Percentiles rank a stretch among this genome's conserved stretches.
Evolutionary conservation across 208 protist genomes (phyloP).

Genomic region (Leishmania tarentolae): DNA sequence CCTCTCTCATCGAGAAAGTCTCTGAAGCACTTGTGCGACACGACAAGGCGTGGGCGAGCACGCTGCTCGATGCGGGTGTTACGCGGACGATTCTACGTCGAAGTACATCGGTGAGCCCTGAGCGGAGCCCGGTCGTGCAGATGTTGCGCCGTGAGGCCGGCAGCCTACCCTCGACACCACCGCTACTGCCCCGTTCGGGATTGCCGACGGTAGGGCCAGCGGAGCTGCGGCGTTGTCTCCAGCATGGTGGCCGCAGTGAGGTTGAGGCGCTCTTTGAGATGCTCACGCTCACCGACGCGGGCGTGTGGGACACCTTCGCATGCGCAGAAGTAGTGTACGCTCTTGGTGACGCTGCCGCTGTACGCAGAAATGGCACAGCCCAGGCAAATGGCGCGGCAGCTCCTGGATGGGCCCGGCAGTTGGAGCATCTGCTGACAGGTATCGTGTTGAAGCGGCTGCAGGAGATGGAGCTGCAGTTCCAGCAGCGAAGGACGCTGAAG

Average conservation of each 20-base stretch:
- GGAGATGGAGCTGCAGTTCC: constrained; percentile 11
- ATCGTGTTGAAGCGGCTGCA: constrained; percentile 28
- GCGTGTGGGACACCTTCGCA: constrained; percentile 11
- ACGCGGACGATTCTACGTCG: constrained; percentile 39
- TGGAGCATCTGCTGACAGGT: constrained; percentile 16
- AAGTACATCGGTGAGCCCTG: constrained; percentile 3
- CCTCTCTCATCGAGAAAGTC: constrained; percentile 37
- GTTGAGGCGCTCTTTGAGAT: constrained; percentile 14
- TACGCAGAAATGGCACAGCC: neutral
- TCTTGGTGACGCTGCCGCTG: neutral
- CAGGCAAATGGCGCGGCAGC: neutral
- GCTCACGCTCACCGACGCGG: neutral
- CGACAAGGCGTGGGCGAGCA: constrained; percentile 49
- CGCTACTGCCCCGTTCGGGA: constrained; percentile 15
- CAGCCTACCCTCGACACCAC: constrained; percentile 23
- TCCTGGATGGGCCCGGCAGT: constrained; percentile 12
- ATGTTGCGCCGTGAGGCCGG: constrained; percentile 21
- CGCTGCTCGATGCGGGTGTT: constrained; percentile 63
- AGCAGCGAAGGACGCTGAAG: constrained; percentile 13
- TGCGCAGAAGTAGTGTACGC: constrained; percentile 5
- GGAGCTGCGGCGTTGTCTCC: constrained; percentile 26
- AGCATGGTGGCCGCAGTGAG: constrained; percentile 15
- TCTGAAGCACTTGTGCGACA: constrained; percentile 41
- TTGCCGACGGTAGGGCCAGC: neutral
- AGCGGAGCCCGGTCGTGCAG: constrained; percentile 35